A percentile compares a stretch with the other conserved stretches of the same genome.
Conservation (phyloP, 345 rosid genomes). For the Moricandia moricandioides region DNA sequence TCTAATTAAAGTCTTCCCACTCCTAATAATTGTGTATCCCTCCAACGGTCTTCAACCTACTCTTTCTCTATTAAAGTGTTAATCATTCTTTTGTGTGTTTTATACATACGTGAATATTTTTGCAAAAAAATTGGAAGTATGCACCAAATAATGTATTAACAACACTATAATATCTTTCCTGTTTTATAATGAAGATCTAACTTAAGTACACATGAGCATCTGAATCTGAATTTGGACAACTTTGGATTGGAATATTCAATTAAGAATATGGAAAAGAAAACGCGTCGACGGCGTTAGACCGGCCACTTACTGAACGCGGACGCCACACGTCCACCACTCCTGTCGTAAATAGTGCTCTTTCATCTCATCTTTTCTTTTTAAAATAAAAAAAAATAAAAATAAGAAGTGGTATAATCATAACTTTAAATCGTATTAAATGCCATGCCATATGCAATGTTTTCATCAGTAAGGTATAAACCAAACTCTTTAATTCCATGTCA, state of each 20-base stretch:
- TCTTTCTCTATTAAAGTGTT: neutral
- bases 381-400: too few relatives aligned
- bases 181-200: neutral
- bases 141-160: neutral
- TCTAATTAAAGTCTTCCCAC: neutral
- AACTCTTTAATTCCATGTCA: too few relatives aligned
- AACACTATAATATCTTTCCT: neutral
- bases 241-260: neutral
- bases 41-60: neutral
- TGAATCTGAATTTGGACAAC: neutral
- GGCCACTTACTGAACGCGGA: conserved; percentile 26
- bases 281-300: conserved; percentile 31
- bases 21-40: neutral
- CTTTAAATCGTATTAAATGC: too few relatives aligned
- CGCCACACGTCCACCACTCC: conserved; percentile 19
- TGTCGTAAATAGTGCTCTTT: conserved; percentile 16
- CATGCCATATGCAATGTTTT: too few relatives aligned
- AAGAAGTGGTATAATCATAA: too few relatives aligned
- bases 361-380: neutral
- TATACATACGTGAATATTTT: neutral
- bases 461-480: too few relatives aligned
- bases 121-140: neutral
- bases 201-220: neutral
- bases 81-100: neutral
- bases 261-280: conserved; percentile 6